phyloP scores from a whole-genome alignment of 352 stramenopile genomes.

The Phytophthora sojae region DNA sequence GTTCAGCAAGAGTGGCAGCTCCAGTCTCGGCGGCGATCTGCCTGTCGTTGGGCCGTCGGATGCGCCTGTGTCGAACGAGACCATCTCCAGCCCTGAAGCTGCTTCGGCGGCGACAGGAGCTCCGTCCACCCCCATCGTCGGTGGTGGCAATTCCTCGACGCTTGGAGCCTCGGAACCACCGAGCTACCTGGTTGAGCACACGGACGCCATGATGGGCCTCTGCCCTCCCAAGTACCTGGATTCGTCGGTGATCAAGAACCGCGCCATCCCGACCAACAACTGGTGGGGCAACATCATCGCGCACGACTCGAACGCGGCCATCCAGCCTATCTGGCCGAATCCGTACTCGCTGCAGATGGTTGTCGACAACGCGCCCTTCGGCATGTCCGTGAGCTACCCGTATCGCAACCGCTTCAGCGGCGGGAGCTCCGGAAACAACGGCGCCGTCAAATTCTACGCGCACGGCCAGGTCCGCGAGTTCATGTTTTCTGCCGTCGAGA shows the following conservation, averaged over 20 bases:
- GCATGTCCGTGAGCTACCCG: conserved; percentile 65
- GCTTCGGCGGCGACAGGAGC: conserved; percentile 8
- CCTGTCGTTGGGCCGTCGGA: conserved; percentile 23
- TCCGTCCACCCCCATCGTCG: conserved; percentile 10
- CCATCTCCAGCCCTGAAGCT: conserved; percentile 1
- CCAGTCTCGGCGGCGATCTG: conserved; percentile 22
- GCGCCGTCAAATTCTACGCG: conserved; percentile 60
- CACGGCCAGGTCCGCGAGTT: conserved; percentile 62
- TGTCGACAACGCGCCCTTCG: conserved; percentile 51
- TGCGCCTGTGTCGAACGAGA: conserved; percentile 12
- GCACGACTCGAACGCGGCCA: conserved; percentile 36
- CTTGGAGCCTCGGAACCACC: conserved; percentile 42
- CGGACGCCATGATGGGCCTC: conserved; percentile 58
- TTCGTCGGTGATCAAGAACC: conserved; percentile 44
- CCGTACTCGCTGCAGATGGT: conserved; percentile 60
- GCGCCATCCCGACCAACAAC: conserved; percentile 74
- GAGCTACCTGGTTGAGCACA: conserved; percentile 52
- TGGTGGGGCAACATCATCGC: conserved; percentile 82
- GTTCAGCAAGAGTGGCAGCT: conserved; percentile 17
- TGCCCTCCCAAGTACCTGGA: conserved; percentile 66
- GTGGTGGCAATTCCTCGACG: conserved; percentile 17
- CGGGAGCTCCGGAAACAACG: conserved; percentile 60
- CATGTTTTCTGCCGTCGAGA: conserved; percentile 61
- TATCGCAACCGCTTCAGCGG: conserved; percentile 59
- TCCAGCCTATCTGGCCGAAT: conserved; percentile 69